Evolutionary conservation across 2,329 filamentous ascomycete genomes (phyloP), one percentile per base, ranked within the genome.

Genomic region (Fusarium sp.): DNA sequence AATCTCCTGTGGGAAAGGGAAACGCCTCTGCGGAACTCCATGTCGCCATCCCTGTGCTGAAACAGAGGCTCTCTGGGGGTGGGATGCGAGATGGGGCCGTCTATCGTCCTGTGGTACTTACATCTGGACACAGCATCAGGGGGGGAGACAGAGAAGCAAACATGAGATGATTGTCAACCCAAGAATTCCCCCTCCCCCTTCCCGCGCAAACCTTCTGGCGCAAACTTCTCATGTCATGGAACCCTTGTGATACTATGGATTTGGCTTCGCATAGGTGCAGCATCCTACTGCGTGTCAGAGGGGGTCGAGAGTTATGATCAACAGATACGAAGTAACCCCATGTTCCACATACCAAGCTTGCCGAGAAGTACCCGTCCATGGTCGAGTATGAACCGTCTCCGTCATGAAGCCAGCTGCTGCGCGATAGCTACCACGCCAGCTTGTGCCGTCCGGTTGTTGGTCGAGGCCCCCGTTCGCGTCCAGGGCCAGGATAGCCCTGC

Each of bases 61-160:
- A 75, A 75, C 71, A 71, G 70, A 74, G 70, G 73, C 68, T 70
- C 68, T 70, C 68, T 55, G 60, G 70, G 71, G 65, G 54, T 65
- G 27, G 55, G 57, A 69, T 66, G 59, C 56, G 53, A 55, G 58
- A 68, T 71, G 58, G 61, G 48, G 34, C 58, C 39, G 48, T 59
- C 55, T 53, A 67, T 66, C 58, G 31, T 61, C 51, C 50, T 55
- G 34, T 48, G 62, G 63, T 67, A 60, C 57, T 62, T 60, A 66
- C 57, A 68, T 68, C 55, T 70, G 23, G 30, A 58, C 56, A 61
- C 64, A 63, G 53, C 60, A 63, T 39, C 56, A 62, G 41, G 60
- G 40, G 56, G 52, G 46, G n/a, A 16, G 36, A 37, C 5, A 41
- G 16, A 30, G 60, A 28, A 62, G 55, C 67, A 71, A 71, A 65